Evolutionary conservation across 1,284 basidiomycete genomes (phyloP).

Genomic region (Phellinidium pouzarii): DNA sequence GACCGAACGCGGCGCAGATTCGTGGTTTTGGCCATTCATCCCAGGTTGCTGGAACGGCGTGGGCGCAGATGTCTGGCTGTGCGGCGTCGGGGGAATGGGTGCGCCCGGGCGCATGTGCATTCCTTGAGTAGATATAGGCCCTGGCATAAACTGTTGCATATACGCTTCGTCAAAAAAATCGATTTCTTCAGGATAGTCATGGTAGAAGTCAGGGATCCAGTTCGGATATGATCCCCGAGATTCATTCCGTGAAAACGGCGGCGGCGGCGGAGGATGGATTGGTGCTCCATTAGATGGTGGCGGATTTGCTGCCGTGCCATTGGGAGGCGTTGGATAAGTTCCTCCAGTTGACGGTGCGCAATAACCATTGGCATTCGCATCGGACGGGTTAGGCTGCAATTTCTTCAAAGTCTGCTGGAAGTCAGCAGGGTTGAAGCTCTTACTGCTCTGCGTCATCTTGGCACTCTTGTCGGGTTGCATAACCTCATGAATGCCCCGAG

Average conservation of each 20-base stretch:
- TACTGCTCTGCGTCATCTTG: not conserved
- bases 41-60: conserved; percentile 46
- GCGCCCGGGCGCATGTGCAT: conserved; percentile 48
- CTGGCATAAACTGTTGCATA: conserved; percentile 17
- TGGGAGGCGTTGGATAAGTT: not conserved
- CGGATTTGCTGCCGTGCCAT: conserved; percentile 12
- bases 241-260: conserved; percentile 19
- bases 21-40: not conserved
- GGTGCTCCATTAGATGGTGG: conserved; percentile 15
- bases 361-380: not conserved
- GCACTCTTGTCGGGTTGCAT: conserved; percentile 9
- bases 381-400: conserved; percentile 20
- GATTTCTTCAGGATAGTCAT: conserved; percentile 15
- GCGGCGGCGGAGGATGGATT: conserved; percentile 20
- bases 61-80: conserved; percentile 63
- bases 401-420: conserved; percentile 37
- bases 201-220: conserved; percentile 19
- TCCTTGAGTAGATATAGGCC: conserved; percentile 9
- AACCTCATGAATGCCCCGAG: conserved; percentile 16
- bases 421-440: conserved; percentile 41
- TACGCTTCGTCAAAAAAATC: conserved; percentile 17
- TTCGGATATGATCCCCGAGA: conserved; percentile 18
- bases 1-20: conserved; percentile 40
- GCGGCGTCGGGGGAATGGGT: conserved; percentile 69
- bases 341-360: no score